phyloP scores from a whole-genome alignment of 2,329 filamentous ascomycete species.

The Alternaria dauci region DNA sequence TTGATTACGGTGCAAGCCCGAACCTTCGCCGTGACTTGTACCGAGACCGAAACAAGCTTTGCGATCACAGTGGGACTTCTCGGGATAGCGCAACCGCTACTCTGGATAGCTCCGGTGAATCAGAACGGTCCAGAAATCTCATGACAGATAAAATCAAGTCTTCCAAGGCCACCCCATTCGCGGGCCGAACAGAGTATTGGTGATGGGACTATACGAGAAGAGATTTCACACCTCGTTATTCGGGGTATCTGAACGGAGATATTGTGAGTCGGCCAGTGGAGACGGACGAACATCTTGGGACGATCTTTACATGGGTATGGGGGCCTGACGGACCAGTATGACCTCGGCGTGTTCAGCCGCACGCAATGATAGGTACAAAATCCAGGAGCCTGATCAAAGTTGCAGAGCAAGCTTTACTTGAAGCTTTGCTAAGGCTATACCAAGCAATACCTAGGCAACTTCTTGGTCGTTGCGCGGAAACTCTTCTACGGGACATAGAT shows the following conservation, averaged over 20 bases:
- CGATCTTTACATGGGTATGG: too few species aligned
- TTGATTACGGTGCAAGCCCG: neutral
- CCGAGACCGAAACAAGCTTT: neutral
- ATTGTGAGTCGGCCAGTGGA: neutral
- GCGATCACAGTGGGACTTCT: neutral
- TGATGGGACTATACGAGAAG: neutral
- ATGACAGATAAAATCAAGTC: neutral
- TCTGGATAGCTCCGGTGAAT: neutral
- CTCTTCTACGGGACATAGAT: too few species aligned
- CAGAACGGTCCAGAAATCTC: neutral
- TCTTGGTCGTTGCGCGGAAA: too few species aligned
- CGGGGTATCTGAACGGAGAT: neutral
- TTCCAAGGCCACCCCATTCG: neutral
- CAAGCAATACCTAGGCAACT: too few species aligned
- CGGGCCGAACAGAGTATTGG: neutral
- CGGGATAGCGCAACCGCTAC: neutral
- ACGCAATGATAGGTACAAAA: too few species aligned
- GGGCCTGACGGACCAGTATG: too few species aligned
- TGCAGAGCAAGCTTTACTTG: too few species aligned
- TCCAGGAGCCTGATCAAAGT: too few species aligned
- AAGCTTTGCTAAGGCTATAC: too few species aligned
- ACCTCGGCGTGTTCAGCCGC: too few species aligned
- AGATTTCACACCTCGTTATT: neutral
- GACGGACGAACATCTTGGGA: too few species aligned
- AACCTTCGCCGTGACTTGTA: neutral